A percentile compares a stretch with the other conserved stretches of the same genome.
Evolutionary conservation across 305 asterid genomes (phyloP).

Genomic region (Solanum aculeatissimum): DNA sequence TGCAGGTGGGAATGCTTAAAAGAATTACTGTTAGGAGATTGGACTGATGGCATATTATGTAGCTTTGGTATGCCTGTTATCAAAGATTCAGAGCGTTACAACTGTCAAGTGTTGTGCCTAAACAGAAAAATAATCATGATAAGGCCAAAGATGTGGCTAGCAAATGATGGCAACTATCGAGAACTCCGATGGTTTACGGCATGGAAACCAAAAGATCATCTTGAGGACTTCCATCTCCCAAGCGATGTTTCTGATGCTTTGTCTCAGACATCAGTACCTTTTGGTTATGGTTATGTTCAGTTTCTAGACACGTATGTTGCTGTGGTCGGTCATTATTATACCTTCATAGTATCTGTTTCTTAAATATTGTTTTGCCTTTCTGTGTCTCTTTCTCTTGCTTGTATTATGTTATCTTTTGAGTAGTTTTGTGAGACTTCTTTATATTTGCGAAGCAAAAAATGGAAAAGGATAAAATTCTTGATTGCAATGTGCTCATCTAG

Average conservation of each 20-base stretch:
- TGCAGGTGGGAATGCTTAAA: constrained; percentile 92
- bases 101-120: constrained; percentile 83
- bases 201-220: constrained; percentile 74
- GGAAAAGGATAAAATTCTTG: neutral
- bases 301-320: constrained; percentile 74
- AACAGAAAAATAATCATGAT: constrained; percentile 81
- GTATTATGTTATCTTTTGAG: neutral
- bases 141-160: constrained; percentile 96
- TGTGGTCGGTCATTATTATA: neutral
- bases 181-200: constrained; percentile 97
- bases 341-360: neutral
- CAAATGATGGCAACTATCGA: constrained; percentile 92
- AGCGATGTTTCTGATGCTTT: constrained; percentile 53
- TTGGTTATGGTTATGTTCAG: constrained; percentile 85
- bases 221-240: constrained; percentile 83
- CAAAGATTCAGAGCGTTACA: constrained; percentile 87
- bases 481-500: neutral
- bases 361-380: neutral
- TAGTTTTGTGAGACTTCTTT: neutral
- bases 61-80: constrained; percentile 93
- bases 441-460: neutral
- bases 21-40: constrained; percentile 67
- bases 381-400: neutral
- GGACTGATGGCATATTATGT: constrained; percentile 82
- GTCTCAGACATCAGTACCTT: constrained; percentile 60